Conservation (phyloP, 2,329 filamentous ascomycete genomes). For the Colletotrichum chrysophilum region DNA sequence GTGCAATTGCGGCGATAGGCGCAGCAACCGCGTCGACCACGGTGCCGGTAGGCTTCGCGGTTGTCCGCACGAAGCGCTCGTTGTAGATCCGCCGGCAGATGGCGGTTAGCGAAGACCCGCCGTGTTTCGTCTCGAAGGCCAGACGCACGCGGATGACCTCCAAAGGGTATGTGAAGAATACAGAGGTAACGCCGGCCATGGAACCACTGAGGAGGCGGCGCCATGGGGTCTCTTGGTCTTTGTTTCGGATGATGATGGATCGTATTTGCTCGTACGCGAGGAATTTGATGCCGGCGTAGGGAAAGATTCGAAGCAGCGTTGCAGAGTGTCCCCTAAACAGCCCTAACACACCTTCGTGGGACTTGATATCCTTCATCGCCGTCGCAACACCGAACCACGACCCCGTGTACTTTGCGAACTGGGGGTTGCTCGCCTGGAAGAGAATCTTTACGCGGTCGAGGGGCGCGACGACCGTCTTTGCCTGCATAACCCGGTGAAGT, state of each 20-base stretch:
- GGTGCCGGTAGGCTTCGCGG: conserved; percentile 38
- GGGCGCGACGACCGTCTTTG: conserved; percentile 93
- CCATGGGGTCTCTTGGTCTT: conserved; percentile 78
- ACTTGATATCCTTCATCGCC: conserved; percentile 85
- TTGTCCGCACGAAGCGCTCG: conserved; percentile 61
- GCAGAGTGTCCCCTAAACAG: conserved; percentile 95
- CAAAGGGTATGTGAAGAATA: conserved; percentile 95
- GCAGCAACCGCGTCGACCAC: conserved; percentile 48
- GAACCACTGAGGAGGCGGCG: conserved; percentile 78
- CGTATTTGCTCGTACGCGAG: conserved; percentile 97
- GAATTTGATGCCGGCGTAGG: conserved; percentile 98
- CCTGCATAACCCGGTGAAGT: conserved; percentile 55
- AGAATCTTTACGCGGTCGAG: conserved; percentile 98
- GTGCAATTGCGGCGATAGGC: conserved; percentile 50
- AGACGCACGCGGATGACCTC: conserved; percentile 92
- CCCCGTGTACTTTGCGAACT: conserved; percentile 91
- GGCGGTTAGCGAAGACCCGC: conserved; percentile 71
- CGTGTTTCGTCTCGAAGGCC: conserved; percentile 90
- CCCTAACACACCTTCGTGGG: conserved; percentile 73
- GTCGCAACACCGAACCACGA: conserved; percentile 85
- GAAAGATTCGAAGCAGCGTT: conserved; percentile 92
- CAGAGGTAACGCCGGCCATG: conserved; percentile 83
- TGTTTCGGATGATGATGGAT: conserved; percentile 72
- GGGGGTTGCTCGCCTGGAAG: conserved; percentile 93
- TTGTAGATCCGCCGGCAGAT: conserved; percentile 89